Conservation (phyloP, 495 filamentous ascomycete genomes). For the Tuber umbilicatum region DNA sequence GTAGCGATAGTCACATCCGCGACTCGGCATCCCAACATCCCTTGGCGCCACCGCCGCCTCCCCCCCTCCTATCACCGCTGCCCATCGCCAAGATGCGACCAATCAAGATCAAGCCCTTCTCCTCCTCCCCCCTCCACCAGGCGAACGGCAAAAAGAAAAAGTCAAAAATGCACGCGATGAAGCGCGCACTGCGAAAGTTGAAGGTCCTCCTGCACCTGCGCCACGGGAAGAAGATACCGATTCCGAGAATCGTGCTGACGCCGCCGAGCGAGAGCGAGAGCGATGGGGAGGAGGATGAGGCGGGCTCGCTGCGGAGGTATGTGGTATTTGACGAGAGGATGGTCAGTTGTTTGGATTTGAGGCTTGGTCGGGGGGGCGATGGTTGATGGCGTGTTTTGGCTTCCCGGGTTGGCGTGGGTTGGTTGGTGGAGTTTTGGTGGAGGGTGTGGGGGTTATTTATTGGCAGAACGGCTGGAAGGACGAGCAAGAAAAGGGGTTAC, state of each 20-base stretch:
- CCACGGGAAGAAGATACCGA: background rate
- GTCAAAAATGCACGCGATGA: background rate
- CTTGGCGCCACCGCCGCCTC: background rate
- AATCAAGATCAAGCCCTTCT: background rate
- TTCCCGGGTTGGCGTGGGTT: background rate
- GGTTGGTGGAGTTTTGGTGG: background rate
- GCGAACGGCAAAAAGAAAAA: background rate
- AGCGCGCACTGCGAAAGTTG: background rate
- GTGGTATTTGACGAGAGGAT: background rate
- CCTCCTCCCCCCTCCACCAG: background rate
- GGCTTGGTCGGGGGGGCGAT: background rate
- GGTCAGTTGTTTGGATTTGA: background rate
- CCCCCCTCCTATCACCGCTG: background rate
- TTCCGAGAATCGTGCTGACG: background rate
- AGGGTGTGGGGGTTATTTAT: constrained; percentile 18
- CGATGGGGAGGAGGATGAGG: background rate
- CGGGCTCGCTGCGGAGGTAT: background rate
- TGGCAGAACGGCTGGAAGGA: background rate
- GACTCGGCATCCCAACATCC: background rate
- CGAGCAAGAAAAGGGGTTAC: background rate
- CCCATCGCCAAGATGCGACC: background rate
- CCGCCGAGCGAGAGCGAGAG: background rate
- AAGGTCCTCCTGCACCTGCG: background rate
- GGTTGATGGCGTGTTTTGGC: background rate
- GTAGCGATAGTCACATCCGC: background rate